phyloP scores from a whole-genome alignment of 352 stramenopile species.

The Phytophthora uliginosa region DNA sequence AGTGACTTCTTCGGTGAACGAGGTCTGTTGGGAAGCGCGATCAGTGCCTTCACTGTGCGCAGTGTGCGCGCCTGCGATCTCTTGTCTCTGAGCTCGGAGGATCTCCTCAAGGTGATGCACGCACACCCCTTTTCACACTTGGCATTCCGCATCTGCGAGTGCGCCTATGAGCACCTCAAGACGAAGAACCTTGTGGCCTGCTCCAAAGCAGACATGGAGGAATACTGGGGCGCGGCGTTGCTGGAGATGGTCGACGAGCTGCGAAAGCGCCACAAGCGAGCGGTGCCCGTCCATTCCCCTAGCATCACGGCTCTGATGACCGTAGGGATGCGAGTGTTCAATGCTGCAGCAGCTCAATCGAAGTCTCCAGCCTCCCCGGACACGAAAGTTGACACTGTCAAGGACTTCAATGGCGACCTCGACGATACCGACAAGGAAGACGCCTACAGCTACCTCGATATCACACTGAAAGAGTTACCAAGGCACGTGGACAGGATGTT shows the following conservation, averaged over 20 bases:
- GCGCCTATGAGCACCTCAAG: constrained; percentile 26
- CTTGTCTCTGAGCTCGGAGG: constrained; percentile 46
- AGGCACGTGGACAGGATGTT: constrained; percentile 37
- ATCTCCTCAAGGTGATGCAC: constrained; percentile 54
- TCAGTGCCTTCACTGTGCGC: constrained; percentile 48
- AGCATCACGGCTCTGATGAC: not conserved
- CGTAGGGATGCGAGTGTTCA: not conserved
- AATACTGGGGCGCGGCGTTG: constrained; percentile 31
- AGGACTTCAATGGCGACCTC: constrained; percentile 11
- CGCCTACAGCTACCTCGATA: not conserved
- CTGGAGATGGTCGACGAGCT: constrained; percentile 30
- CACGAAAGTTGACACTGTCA: not conserved
- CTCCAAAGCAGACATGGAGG: constrained; percentile 39
- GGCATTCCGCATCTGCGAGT: constrained; percentile 27
- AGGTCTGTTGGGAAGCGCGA: constrained; percentile 59
- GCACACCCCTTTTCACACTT: constrained; percentile 31
- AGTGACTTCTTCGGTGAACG: constrained; percentile 75
- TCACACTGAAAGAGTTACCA: constrained; percentile 10
- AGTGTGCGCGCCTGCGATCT: constrained; percentile 43
- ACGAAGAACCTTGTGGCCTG: constrained; percentile 11
- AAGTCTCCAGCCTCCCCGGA: not conserved
- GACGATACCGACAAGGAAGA: not conserved
- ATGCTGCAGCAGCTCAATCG: not conserved
- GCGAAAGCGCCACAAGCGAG: constrained; percentile 5
- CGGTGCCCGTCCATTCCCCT: not conserved